Percentiles rank a stretch among this genome's conserved stretches.
These are phyloP conservation scores for Xanthoparmelia taractica DNA, from an alignment of 495 filamentous ascomycete species.

Conservation along the genomic window DNA sequence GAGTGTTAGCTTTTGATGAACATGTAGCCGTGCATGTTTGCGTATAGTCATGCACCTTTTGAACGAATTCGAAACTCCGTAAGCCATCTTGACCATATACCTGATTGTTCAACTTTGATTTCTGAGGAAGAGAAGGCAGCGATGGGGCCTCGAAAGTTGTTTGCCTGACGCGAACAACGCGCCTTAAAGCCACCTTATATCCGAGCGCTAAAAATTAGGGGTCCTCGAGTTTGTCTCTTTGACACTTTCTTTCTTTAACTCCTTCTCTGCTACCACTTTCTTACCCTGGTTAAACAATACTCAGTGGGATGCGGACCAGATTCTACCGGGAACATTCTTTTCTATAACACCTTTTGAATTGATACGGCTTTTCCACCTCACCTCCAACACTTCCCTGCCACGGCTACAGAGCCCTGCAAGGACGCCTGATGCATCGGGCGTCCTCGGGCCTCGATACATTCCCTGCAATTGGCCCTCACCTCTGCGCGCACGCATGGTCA, in stretches of 20 bases:
- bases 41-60: conserved; percentile 38
- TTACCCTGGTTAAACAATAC: no score
- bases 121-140: not conserved
- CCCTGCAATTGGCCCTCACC: not conserved
- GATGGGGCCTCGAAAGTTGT: conserved; percentile 1
- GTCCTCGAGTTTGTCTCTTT: no score
- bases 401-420: not conserved
- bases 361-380: not conserved
- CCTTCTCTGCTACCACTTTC: no score
- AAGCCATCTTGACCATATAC: conserved; percentile 42
- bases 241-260: no score
- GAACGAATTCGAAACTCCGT: conserved; percentile 51
- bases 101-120: not conserved
- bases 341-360: not conserved
- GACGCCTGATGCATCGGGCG: conserved; percentile 5
- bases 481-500: not conserved
- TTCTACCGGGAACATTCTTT: not conserved
- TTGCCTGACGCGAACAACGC: conserved; percentile 10
- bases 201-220: conserved; percentile 1
- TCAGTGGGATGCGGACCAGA: no score
- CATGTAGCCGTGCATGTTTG: not conserved
- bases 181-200: conserved; percentile 1
- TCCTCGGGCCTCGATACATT: conserved; percentile 1
- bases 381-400: not conserved
- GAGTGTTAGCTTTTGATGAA: conserved; percentile 8